A percentile compares a stretch with the other conserved stretches of the same genome.
phyloP scores from a whole-genome alignment of 331 rosid species.

The Quercus lobata region DNA sequence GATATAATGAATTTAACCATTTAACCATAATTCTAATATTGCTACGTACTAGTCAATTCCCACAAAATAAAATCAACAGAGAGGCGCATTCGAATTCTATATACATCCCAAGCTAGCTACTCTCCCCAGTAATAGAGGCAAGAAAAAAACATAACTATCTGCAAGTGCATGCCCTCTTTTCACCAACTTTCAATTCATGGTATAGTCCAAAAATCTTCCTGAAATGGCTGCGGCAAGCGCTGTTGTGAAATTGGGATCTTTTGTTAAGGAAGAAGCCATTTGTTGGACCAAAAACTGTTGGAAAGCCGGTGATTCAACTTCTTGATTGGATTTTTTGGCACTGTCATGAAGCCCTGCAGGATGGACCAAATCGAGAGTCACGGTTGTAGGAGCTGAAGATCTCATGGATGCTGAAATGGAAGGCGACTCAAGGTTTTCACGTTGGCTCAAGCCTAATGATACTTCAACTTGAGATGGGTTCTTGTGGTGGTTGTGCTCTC shows the following conservation, averaged over 20 bases:
- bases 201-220: slow-evolving; percentile 35
- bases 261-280: slow-evolving; percentile 79
- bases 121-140: neutral
- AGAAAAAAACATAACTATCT: neutral
- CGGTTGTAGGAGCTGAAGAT: slow-evolving; percentile 13
- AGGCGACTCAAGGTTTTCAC: slow-evolving; percentile 14
- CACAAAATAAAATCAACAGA: neutral
- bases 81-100: neutral
- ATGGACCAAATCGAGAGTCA: slow-evolving; percentile 32
- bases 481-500: slow-evolving; percentile 63
- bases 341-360: slow-evolving; percentile 12
- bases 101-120: neutral
- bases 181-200: slow-evolving; percentile 5
- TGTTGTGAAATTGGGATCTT: slow-evolving; percentile 68
- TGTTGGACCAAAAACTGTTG: slow-evolving; percentile 53
- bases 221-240: slow-evolving; percentile 77
- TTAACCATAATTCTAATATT: too few species aligned
- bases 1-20: too few species aligned
- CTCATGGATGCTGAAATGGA: slow-evolving; percentile 15
- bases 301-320: slow-evolving; percentile 2
- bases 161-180: neutral
- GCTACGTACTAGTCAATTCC: neutral
- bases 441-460: slow-evolving; percentile 25
- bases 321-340: slow-evolving; percentile 1
- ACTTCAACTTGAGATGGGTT: slow-evolving; percentile 21